Evolutionary conservation across 805 yeast genomes (phyloP), one percentile per base, ranked within the genome.

Genomic region (Groenewaldozyma tartarivorans): DNA sequence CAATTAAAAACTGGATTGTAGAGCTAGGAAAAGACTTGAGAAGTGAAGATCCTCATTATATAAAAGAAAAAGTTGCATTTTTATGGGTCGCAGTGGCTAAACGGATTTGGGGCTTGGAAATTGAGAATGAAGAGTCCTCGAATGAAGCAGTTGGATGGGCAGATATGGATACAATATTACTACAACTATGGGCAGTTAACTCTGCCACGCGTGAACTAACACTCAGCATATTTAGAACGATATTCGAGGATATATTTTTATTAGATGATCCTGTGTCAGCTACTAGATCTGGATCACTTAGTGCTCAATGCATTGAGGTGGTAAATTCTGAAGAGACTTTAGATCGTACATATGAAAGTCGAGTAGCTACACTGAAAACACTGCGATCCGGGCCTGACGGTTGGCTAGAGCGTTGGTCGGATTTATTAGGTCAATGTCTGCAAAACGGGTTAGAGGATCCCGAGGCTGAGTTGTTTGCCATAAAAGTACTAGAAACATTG

Each of bases 1-100:
- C 94, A 1, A 71, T 92, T 16, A 73, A 94, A 47, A 72, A 73
- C 41, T 90, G 96, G 96, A 72, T 88, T 30, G 71, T 85, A 33
- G 94, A 88, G 51, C 71, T 92, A 35, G 76, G 87, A 20, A 67
- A 67, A 26, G 72, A 75, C 37, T 73, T 81, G 1, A 55, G 68
- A 4, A 63, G 63, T n/a, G 59, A 63, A 19, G 96, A 90, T 57
- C 95, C 97, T 4, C 90, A 86, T 58, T 94, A 80, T 53, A 69
- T 92, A 42, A 84, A 80, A 54, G 97, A 88, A 56, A 92, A 92
- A 60, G 56, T 88, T 32, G 94, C 96, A 11, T 81, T 75, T 48
- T 62, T 92, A 20, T 88, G 97, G 96, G 95, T 84, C 0, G 80
- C 83, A 33, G 67, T 92, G 5, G 94, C 95, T 7, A 92, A 92